Conservation (phyloP, 129 eudicot species). For the Flaveria bidentis region DNA sequence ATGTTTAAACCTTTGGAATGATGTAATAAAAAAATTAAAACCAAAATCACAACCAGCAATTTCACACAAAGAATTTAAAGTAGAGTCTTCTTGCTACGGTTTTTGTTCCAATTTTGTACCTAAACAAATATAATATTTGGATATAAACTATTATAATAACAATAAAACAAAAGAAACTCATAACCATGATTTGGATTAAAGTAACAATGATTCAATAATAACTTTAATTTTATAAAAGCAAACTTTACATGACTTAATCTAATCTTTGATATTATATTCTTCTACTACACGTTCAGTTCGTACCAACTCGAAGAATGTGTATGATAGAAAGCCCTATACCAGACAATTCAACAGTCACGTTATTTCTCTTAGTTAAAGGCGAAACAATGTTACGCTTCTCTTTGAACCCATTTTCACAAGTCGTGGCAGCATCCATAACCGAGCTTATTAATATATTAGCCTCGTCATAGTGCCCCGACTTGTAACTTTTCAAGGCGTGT, state of each 20-base stretch:
- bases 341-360: constrained; percentile 36
- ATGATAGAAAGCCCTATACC: constrained; percentile 41
- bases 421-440: constrained; percentile 50
- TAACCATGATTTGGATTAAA: constrained; percentile 5
- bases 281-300: neutral
- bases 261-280: neutral
- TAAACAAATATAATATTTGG: neutral
- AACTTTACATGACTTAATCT: constrained; percentile 7
- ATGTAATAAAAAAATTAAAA: neutral
- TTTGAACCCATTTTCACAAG: constrained; percentile 50
- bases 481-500: constrained; percentile 32
- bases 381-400: constrained; percentile 35
- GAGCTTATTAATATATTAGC: constrained; percentile 34
- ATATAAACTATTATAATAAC: neutral
- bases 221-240: neutral
- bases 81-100: neutral
- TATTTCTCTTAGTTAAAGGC: constrained; percentile 39
- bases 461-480: constrained; percentile 27
- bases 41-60: constrained; percentile 12
- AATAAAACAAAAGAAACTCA: neutral
- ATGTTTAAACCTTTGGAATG: too few species aligned
- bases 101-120: neutral
- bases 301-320: constrained; percentile 30
- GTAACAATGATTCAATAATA: neutral
- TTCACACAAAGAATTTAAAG: neutral